Evolutionary conservation across 2,329 filamentous ascomycete species (phyloP).

Genomic region (Verticillium nubilum): DNA sequence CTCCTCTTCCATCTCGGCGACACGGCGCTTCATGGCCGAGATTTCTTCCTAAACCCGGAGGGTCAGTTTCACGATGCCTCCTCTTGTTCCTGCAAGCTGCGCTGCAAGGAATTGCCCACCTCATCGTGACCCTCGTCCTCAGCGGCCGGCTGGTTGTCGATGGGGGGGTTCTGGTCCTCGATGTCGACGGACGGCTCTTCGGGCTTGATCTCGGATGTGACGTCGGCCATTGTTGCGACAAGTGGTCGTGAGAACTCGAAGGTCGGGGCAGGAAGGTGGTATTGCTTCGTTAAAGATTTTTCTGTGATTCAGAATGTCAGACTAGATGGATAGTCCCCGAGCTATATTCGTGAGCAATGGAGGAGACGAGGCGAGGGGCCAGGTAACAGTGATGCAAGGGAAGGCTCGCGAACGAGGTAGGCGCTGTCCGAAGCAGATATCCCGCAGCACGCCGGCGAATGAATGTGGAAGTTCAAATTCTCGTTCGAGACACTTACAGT

Average conservation of each 20-base stretch:
- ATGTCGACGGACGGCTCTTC: conserved; percentile 21
- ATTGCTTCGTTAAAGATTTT: conserved; percentile 7
- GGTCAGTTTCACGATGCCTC: conserved; percentile 13
- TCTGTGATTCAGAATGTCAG: not conserved
- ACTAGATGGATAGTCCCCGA: not conserved
- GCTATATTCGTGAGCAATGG: not conserved
- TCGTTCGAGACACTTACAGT: not conserved
- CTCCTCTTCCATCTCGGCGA: conserved; percentile 88
- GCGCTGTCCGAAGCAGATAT: not conserved
- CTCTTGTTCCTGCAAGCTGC: conserved; percentile 8
- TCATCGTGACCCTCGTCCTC: conserved; percentile 41
- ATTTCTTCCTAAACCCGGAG: conserved; percentile 61
- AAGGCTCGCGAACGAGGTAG: not conserved
- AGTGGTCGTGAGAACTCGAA: no score
- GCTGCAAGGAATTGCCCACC: conserved; percentile 26
- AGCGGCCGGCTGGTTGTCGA: conserved; percentile 5
- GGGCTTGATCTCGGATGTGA: conserved; percentile 10
- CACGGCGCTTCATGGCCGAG: conserved; percentile 77
- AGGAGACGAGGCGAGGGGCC: not conserved
- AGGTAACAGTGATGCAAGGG: not conserved
- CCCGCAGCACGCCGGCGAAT: no score
- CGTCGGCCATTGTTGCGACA: not conserved
- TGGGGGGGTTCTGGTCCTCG: conserved; percentile 23
- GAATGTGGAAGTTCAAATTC: no score
- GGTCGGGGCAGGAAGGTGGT: not conserved